A percentile compares a stretch with the other conserved stretches of the same genome.
Evolutionary conservation across 495 filamentous ascomycete genomes (phyloP).

Genomic region (Neurospora intermedia): DNA sequence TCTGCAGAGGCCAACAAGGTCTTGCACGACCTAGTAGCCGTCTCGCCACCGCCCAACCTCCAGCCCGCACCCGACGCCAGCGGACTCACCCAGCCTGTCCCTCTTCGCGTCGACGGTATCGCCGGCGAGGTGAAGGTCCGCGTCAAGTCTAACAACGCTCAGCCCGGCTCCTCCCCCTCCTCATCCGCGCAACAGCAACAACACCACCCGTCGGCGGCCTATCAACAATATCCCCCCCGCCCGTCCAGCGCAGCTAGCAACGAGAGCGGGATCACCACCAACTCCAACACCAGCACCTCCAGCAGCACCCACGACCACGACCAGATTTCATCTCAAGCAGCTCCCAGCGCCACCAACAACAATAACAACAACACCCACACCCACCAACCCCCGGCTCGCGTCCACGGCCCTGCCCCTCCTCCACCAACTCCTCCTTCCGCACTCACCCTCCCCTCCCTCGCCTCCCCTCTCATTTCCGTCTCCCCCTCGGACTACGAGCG

Average conservation of each 20-base stretch:
- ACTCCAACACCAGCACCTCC: neutral
- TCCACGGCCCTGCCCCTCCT: neutral
- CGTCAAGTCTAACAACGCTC: conserved; percentile 4
- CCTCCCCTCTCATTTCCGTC: conserved; percentile 1
- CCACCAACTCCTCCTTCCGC: neutral
- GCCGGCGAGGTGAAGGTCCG: conserved; percentile 35
- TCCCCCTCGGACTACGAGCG: neutral
- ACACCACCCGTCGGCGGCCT: neutral
- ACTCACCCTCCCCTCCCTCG: conserved; percentile 8
- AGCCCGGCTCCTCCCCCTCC: neutral
- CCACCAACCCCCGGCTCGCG: neutral
- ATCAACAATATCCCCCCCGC: neutral
- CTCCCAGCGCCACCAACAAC: neutral
- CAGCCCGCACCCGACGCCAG: conserved; percentile 2
- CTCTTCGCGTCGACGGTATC: conserved; percentile 33
- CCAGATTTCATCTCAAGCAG: neutral
- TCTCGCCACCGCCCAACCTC: conserved; percentile 20
- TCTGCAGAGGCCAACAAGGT: conserved; percentile 69
- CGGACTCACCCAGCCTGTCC: conserved; percentile 7
- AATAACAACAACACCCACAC: neutral
- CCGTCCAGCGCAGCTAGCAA: neutral
- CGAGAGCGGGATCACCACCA: neutral
- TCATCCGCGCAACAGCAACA: neutral
- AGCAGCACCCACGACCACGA: neutral
- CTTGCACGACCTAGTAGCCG: conserved; percentile 48